These are phyloP conservation scores for Pseudogymnoascus sp. DNA, from an alignment of 2,329 filamentous ascomycete genomes.

Conservation along the genomic window DNA sequence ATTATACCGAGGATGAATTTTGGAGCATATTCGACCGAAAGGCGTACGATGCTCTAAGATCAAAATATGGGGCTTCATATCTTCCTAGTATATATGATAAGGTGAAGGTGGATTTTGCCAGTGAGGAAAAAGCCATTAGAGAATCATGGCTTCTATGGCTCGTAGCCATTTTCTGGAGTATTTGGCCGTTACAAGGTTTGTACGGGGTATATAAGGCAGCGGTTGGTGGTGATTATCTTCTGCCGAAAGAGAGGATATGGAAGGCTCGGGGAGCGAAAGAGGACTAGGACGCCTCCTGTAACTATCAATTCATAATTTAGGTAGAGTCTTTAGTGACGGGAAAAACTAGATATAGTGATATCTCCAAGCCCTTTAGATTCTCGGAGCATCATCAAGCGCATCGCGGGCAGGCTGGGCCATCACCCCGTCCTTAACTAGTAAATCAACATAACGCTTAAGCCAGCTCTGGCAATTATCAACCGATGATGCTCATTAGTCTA, in stretches of 20 bases:
- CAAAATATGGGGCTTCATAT: slow-evolving; percentile 53
- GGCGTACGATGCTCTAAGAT: slow-evolving; percentile 53
- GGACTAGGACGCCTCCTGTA: not conserved
- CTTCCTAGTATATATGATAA: slow-evolving; percentile 45
- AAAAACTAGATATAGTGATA: not conserved
- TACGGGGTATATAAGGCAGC: slow-evolving; percentile 23
- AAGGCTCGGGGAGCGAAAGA: not conserved
- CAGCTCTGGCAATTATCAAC: not conserved
- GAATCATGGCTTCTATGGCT: slow-evolving; percentile 28
- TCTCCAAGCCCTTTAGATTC: not conserved
- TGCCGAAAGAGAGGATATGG: slow-evolving; percentile 15
- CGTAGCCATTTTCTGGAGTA: slow-evolving; percentile 22
- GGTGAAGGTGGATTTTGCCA: slow-evolving; percentile 32
- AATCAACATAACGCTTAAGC: not conserved
- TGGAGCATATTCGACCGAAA: slow-evolving; percentile 50
- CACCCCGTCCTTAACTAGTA: not conserved
- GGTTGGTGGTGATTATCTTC: slow-evolving; percentile 22
- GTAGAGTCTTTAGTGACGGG: not conserved
- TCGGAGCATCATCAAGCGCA: not conserved
- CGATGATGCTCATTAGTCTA: not conserved
- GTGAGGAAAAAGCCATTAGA: slow-evolving; percentile 18
- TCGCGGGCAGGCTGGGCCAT: not conserved
- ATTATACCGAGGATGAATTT: slow-evolving; percentile 65
- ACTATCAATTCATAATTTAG: not conserved
- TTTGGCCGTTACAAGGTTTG: slow-evolving; percentile 25